Evolutionary conservation across 106 monocot genomes (phyloP).

Genomic region (Alisma plantagoaquatica): DNA sequence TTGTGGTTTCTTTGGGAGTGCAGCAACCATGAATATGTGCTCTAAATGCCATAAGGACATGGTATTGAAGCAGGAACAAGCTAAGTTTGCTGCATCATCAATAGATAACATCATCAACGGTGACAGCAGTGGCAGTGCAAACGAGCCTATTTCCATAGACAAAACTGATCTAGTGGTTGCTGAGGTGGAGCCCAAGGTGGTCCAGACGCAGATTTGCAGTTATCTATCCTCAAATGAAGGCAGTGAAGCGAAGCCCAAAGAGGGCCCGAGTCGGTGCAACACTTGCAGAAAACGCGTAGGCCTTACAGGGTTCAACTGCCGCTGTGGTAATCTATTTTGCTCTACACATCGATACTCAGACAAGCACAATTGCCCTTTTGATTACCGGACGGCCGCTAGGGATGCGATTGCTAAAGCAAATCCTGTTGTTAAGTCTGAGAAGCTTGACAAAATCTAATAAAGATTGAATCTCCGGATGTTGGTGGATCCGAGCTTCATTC

Average conservation of each 20-base stretch:
- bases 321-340: conserved; percentile 33
- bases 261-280: conserved; percentile 23
- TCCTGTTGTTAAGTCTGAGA: conserved; percentile 45
- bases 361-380: conserved; percentile 35
- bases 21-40: conserved; percentile 63
- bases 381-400: conserved; percentile 24
- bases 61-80: conserved; percentile 29
- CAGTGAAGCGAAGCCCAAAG: conserved; percentile 1
- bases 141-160: conserved; percentile 6
- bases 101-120: conserved; percentile 29
- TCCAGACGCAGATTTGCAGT: not conserved
- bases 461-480: no score
- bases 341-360: conserved; percentile 36
- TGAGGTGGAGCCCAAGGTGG: not conserved
- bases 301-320: conserved; percentile 36
- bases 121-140: conserved; percentile 4
- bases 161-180: conserved; percentile 8
- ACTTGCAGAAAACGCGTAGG: conserved; percentile 39
- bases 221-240: conserved; percentile 5
- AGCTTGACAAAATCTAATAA: conserved; percentile 48
- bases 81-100: conserved; percentile 26
- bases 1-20: conserved; percentile 60
- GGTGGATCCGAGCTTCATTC: no score
- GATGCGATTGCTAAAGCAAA: conserved; percentile 37
- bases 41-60: conserved; percentile 58